phyloP scores from a whole-genome alignment of 164 flowering plant genomes.

The Stephania japonica region DNA sequence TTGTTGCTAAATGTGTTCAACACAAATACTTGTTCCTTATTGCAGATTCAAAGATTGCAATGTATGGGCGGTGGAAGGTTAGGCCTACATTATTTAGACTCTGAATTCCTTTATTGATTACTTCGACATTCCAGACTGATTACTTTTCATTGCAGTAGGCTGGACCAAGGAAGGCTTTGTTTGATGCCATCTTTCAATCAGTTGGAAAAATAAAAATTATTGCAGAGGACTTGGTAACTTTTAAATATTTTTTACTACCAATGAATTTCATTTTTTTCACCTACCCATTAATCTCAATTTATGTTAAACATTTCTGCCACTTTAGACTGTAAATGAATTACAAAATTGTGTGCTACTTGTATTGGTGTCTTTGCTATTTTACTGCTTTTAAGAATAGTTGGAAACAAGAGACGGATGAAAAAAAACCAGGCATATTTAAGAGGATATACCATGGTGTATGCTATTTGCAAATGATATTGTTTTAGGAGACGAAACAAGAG shows the following conservation, averaged over 20 bases:
- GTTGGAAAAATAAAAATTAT: slow-evolving; percentile 74
- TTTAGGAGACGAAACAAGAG: too few species aligned
- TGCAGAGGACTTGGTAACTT: slow-evolving; percentile 95
- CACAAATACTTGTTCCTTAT: slow-evolving; percentile 7
- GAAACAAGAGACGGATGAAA: too few species aligned
- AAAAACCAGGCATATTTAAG: too few species aligned
- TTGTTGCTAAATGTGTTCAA: not conserved
- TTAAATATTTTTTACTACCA: slow-evolving; percentile 3
- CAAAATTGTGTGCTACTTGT: too few species aligned
- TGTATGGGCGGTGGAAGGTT: slow-evolving; percentile 89
- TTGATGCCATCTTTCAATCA: slow-evolving; percentile 71
- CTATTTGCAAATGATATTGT: too few species aligned
- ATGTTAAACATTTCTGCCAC: too few species aligned
- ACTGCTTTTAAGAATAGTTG: too few species aligned
- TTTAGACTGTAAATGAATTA: too few species aligned
- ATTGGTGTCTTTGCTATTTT: too few species aligned
- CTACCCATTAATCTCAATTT: not conserved
- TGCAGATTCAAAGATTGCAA: slow-evolving; percentile 88
- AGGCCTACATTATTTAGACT: slow-evolving; percentile 14
- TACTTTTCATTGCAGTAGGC: slow-evolving; percentile 46
- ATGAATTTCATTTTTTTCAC: not conserved
- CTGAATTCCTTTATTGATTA: not conserved
- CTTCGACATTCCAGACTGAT: slow-evolving; percentile 5
- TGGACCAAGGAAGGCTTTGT: slow-evolving; percentile 84
- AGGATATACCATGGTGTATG: too few species aligned